Conservation (phyloP, 2,329 filamentous ascomycete species). For the Juglanconis sp. region DNA sequence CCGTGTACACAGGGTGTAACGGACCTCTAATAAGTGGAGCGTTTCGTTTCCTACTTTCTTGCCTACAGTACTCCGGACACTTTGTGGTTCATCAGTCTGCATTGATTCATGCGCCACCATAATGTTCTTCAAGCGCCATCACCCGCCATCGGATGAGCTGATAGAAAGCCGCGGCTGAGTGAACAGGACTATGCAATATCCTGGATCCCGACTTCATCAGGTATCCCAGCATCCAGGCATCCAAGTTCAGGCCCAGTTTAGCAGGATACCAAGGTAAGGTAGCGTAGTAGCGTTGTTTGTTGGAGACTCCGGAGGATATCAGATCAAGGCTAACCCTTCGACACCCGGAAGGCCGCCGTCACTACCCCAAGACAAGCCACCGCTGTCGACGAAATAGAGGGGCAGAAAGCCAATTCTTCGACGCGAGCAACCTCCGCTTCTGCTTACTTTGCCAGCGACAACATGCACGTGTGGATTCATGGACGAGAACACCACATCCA, state of each 20-base stretch:
- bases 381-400: conserved; percentile 11
- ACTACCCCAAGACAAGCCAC: conserved; percentile 13
- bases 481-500: neutral
- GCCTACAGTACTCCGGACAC: neutral
- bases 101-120: conserved; percentile 4
- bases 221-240: too few relatives aligned
- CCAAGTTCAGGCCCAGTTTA: conserved; percentile 4
- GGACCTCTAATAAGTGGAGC: neutral
- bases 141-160: neutral
- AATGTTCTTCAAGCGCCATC: neutral
- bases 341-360: conserved; percentile 6
- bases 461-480: neutral
- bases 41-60: neutral
- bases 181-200: neutral
- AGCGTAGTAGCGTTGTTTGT: too few relatives aligned
- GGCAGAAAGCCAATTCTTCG: neutral
- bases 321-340: conserved; percentile 11
- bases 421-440: neutral
- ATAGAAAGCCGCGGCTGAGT: neutral
- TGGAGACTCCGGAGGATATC: neutral
- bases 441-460: neutral
- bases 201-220: conserved; percentile 8
- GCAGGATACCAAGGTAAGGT: too few relatives aligned
- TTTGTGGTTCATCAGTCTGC: conserved; percentile 8
- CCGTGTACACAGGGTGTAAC: neutral